Base-by-base conservation (phyloP, 306 rosid genomes). In the Gastrolobium bilobum region DNA sequence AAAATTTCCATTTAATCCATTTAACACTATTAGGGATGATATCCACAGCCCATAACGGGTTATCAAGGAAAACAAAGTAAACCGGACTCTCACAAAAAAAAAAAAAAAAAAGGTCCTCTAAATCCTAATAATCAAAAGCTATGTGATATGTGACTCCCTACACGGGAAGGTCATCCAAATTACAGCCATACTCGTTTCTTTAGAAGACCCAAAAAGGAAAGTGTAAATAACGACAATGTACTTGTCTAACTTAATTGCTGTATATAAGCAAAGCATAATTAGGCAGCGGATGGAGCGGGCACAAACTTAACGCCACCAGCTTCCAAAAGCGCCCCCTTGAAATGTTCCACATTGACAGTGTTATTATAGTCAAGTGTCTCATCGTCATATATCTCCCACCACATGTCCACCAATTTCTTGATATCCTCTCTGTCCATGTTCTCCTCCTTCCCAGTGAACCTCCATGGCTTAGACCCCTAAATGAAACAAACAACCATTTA, bases 401-500 rank as follows among this genome's bases (percentile, higher is more conserved):
- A 94, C 46, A 88, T 92, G 75, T 84, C 66, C 51, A 94, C 93
- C 4, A 94, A 31, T 82, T 86, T 84, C 79, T 94, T 89, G 0
- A 94, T 88, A 30, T 94, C 98, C 78, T 90, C 91, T 58, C 97
- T 87, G 0, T 92, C 86, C 98, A 94, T 94, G 82, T 90, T 94
- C 73, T 85, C 77, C 40, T 89, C 98, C 51, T 88, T 66, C 5
- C 98, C 97, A 0, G 94, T 94, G 71, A 69, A 94, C 85, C 93
- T 94, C 97, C 98, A 94, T 0, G 98, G 98, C 83, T 94, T 94
- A 5, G 97, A 94, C 0, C 97, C 98, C 97, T 93, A 43, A 4
- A 2, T 39, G 20, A 10, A 38, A 57, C 48, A 15, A 15, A 0
- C 8, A 44, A 40, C 26, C 50, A 38, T 10, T 1, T 7, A 35